Conservation (phyloP, 2,329 filamentous ascomycete genomes). For the Ophiostoma ips region DNA sequence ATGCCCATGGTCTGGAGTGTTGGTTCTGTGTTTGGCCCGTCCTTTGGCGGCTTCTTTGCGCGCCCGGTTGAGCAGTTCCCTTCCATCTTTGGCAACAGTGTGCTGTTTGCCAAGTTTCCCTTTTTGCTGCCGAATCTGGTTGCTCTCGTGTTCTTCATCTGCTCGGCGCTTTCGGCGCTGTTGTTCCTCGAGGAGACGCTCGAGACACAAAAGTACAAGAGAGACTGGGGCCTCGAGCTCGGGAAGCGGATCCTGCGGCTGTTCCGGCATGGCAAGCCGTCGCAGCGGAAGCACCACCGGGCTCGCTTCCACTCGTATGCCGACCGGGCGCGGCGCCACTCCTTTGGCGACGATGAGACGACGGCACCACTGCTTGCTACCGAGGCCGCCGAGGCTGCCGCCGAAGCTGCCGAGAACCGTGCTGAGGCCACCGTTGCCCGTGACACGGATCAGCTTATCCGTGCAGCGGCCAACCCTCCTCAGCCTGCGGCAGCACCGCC, state of each 20-base stretch:
- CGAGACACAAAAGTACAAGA: constrained; percentile 49
- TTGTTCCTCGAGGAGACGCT: constrained; percentile 83
- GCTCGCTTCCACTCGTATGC: neutral
- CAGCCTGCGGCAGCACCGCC: neutral
- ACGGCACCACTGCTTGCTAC: constrained; percentile 38
- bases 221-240: constrained; percentile 62
- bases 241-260: constrained; percentile 47
- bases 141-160: constrained; percentile 58
- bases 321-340: constrained; percentile 12
- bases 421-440: too few relatives aligned
- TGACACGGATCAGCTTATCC: constrained; percentile 8
- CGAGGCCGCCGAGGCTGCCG: constrained; percentile 8
- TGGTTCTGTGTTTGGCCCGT: constrained; percentile 76
- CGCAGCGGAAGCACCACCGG: constrained; percentile 2
- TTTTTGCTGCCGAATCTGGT: constrained; percentile 78
- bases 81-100: constrained; percentile 48
- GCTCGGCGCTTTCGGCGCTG: constrained; percentile 59
- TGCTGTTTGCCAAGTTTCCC: constrained; percentile 62
- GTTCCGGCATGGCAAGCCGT: constrained; percentile 14
- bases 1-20: constrained; percentile 88
- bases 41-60: constrained; percentile 75
- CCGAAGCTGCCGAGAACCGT: neutral
- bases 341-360: constrained; percentile 39
- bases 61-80: constrained; percentile 67
- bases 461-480: neutral